Evolutionary conservation across 2,329 filamentous ascomycete genomes (phyloP).

Genomic region (Mycosphaerelloides madeirae): DNA sequence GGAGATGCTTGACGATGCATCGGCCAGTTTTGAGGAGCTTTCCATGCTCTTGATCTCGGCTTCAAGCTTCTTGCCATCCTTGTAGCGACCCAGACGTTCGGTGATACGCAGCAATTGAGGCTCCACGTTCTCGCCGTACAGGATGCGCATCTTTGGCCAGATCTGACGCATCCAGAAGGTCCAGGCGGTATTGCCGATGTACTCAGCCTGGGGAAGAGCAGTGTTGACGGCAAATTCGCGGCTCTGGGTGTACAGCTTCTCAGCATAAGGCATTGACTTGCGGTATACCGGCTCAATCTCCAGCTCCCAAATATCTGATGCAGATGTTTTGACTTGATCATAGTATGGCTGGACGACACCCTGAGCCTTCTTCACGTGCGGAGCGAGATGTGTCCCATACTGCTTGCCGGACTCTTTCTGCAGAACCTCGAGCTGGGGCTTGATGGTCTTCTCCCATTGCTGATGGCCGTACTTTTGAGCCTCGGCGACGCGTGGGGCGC

Average conservation of each 20-base stretch:
- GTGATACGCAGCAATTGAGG: conserved; percentile 91
- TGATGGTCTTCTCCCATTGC: conserved; percentile 74
- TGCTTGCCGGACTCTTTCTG: conserved; percentile 57
- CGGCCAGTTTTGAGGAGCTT: conserved; percentile 26
- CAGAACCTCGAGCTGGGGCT: conserved; percentile 67
- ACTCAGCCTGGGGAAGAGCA: conserved; percentile 66
- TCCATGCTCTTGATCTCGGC: conserved; percentile 55
- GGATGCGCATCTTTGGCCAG: conserved; percentile 72
- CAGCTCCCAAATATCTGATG: conserved; percentile 64
- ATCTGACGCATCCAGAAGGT: conserved; percentile 70
- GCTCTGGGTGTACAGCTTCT: conserved; percentile 62
- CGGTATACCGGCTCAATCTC: conserved; percentile 72
- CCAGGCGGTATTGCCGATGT: conserved; percentile 64
- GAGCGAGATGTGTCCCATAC: conserved; percentile 68
- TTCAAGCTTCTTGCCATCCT: conserved; percentile 58
- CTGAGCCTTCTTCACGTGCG: conserved; percentile 63
- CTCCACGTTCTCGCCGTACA: conserved; percentile 90
- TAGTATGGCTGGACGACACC: conserved; percentile 67
- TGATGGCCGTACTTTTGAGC: conserved; percentile 61
- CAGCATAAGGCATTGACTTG: conserved; percentile 67
- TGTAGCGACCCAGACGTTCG: conserved; percentile 77
- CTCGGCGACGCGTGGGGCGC: conserved; percentile 65
- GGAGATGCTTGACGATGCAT: conserved; percentile 22
- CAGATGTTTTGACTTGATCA: conserved; percentile 57
- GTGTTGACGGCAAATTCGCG: conserved; percentile 64